Conservation (phyloP, 768 basidiomycete species). For the Collybiopsis confluens region DNA sequence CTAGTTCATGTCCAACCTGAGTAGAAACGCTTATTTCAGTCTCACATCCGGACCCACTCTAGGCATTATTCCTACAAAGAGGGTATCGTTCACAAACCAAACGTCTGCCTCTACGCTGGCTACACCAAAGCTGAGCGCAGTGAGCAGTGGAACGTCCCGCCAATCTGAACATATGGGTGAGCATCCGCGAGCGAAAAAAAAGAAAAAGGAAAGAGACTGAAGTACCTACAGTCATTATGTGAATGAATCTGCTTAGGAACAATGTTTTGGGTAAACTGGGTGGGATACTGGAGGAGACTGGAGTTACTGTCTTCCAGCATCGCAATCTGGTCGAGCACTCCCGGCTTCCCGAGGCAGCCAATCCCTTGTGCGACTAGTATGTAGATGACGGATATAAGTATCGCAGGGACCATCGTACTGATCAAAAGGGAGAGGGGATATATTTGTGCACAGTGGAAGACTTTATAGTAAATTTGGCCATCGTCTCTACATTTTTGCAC, state of each 20-base stretch:
- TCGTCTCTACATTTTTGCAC: no score
- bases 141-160: conserved; percentile 46
- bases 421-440: neutral
- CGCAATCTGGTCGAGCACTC: conserved; percentile 2
- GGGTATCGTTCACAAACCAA: conserved; percentile 38
- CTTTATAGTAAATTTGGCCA: neutral
- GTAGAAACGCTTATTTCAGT: neutral
- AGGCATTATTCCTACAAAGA: conserved; percentile 32
- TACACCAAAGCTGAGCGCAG: conserved; percentile 45
- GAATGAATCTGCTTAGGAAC: conserved; percentile 35
- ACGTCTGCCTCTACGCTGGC: conserved; percentile 54
- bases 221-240: conserved; percentile 46
- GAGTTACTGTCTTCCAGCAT: conserved; percentile 8
- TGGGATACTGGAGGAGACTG: conserved; percentile 5
- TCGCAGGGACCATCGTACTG: neutral
- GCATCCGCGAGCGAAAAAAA: neutral
- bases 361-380: neutral
- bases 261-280: conserved; percentile 7
- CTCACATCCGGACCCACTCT: neutral
- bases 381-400: neutral
- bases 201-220: no score
- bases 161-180: conserved; percentile 31
- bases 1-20: conserved; percentile 43
- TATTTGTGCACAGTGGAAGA: neutral
- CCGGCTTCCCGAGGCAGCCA: neutral